A percentile compares a stretch with the other conserved stretches of the same genome.
Evolutionary conservation across 2,329 filamentous ascomycete species (phyloP).

Genomic region (Fusarium pilosicola): DNA sequence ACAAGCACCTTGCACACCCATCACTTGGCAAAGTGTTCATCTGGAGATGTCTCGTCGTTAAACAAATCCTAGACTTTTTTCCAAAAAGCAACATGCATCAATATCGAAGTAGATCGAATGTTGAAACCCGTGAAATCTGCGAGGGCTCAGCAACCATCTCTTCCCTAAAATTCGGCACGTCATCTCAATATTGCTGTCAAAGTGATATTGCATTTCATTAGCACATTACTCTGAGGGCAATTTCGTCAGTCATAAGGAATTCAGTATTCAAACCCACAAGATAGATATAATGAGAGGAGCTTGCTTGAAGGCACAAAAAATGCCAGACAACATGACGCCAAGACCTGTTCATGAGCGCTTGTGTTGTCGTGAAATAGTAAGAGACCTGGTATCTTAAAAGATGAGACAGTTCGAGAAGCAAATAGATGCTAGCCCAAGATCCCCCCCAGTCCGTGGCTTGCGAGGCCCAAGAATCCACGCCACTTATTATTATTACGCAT

Average conservation of each 20-base stretch:
- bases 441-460: constrained; percentile 1
- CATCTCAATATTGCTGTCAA: neutral
- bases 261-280: constrained; percentile 36
- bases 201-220: constrained; percentile 11
- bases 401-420: constrained; percentile 10
- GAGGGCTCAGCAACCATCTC: constrained; percentile 20
- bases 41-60: neutral
- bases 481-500: constrained; percentile 41
- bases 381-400: constrained; percentile 38
- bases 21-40: neutral
- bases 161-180: neutral
- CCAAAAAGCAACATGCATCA: neutral
- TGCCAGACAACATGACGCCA: constrained; percentile 13
- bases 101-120: neutral
- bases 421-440: constrained; percentile 12
- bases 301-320: constrained; percentile 28
- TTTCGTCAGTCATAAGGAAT: constrained; percentile 25
- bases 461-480: constrained; percentile 20
- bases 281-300: constrained; percentile 5
- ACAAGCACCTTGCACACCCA: neutral
- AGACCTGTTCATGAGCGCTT: constrained; percentile 21
- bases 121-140: constrained; percentile 4
- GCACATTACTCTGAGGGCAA: constrained; percentile 6
- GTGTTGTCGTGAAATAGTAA: constrained; percentile 32
- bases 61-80: neutral